phyloP scores from a whole-genome alignment of 164 flowering plant species.

The Santalum album region DNA sequence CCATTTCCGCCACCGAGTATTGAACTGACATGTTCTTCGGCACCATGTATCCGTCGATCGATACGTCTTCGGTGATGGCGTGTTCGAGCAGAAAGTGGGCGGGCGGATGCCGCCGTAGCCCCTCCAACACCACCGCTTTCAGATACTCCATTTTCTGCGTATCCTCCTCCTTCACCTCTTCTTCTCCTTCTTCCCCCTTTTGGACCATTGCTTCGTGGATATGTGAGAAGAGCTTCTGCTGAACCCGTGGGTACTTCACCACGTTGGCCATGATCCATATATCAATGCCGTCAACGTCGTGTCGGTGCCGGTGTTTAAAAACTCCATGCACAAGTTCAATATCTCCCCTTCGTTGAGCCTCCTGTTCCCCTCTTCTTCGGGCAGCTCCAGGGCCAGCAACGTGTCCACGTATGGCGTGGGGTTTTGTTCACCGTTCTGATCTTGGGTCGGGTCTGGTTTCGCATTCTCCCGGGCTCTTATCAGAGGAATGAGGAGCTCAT shows the following conservation, averaged over 20 bases:
- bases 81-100: constrained; percentile 17
- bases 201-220: too few relatives aligned
- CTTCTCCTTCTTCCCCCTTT: not conserved
- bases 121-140: constrained; percentile 24
- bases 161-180: constrained; percentile 16
- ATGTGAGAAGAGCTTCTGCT: constrained; percentile 9
- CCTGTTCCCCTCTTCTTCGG: constrained; percentile 17
- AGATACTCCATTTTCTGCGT: constrained; percentile 14
- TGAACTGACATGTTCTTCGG: constrained; percentile 12
- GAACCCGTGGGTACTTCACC: constrained; percentile 16
- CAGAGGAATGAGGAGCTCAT: too few relatives aligned
- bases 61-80: constrained; percentile 13
- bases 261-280: constrained; percentile 31
- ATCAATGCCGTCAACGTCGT: constrained; percentile 25
- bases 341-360: constrained; percentile 26
- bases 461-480: too few relatives aligned
- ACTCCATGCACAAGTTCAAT: constrained; percentile 25
- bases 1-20: constrained; percentile 23
- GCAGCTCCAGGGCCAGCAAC: constrained; percentile 17
- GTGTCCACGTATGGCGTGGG: constrained; percentile 30
- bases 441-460: too few relatives aligned
- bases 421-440: too few relatives aligned
- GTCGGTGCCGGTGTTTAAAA: constrained; percentile 28
- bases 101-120: constrained; percentile 24
- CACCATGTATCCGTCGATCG: constrained; percentile 14